Conservation (phyloP, 352 stramenopile species). For the Pythium scleroteichum region DNA sequence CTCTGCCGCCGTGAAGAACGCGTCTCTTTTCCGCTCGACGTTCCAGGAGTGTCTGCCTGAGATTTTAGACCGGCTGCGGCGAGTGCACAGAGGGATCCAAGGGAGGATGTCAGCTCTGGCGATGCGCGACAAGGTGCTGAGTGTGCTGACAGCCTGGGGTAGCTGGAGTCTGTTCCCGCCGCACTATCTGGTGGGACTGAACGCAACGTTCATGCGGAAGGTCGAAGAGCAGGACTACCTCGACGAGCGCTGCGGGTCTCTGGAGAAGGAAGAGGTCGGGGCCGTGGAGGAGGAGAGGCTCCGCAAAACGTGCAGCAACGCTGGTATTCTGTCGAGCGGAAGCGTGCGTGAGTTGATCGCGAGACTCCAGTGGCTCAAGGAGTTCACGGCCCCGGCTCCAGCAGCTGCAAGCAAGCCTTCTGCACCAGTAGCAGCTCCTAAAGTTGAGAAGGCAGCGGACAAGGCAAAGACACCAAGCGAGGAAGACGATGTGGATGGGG, state of each 20-base stretch:
- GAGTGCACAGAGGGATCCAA: conserved; percentile 49
- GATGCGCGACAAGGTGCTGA: conserved; percentile 83
- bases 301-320: conserved; percentile 66
- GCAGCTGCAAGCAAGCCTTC: conserved; percentile 5
- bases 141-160: conserved; percentile 73
- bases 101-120: conserved; percentile 79
- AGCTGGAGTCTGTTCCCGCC: conserved; percentile 82
- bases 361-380: conserved; percentile 65
- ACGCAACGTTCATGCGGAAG: conserved; percentile 79
- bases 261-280: conserved; percentile 3
- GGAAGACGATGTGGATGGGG: conserved; percentile 23
- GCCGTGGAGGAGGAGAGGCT: conserved; percentile 52
- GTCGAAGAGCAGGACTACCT: conserved; percentile 57
- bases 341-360: conserved; percentile 40
- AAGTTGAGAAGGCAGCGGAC: neutral
- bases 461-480: no score
- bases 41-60: conserved; percentile 81
- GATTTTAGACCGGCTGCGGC: conserved; percentile 62
- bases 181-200: conserved; percentile 70
- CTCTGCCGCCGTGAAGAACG: conserved; percentile 85
- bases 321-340: conserved; percentile 59
- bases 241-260: neutral
- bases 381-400: conserved; percentile 57
- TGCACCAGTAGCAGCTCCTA: neutral
- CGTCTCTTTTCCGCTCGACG: conserved; percentile 86